Percentiles rank a stretch among this genome's conserved stretches.
Evolutionary conservation across 768 basidiomycete species (phyloP).

Genomic region (Postia placenta): DNA sequence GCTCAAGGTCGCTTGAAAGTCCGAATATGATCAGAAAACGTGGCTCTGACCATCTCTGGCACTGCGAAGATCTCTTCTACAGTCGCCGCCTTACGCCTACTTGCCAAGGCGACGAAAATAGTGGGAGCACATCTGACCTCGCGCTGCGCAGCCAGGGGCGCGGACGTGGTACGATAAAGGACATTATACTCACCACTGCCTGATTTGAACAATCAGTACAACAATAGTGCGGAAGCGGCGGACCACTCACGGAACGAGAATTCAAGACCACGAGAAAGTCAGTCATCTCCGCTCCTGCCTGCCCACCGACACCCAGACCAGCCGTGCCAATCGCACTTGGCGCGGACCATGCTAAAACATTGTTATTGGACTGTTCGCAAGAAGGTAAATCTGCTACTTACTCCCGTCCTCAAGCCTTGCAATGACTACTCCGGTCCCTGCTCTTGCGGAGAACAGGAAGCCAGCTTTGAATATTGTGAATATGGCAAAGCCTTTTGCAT

Average conservation of each 20-base stretch:
- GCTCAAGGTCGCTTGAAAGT: no score
- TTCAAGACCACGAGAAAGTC: conserved; percentile 91
- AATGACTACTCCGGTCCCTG: conserved; percentile 85
- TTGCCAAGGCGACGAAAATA: no score
- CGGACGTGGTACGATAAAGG: no score
- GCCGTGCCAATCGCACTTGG: conserved; percentile 94
- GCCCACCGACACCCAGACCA: conserved; percentile 83
- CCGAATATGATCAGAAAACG: no score
- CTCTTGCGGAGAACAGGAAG: conserved; percentile 69
- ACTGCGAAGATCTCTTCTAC: no score
- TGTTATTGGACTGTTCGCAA: neutral
- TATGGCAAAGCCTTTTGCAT: conserved; percentile 78
- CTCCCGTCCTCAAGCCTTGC: conserved; percentile 76
- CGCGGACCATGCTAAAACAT: conserved; percentile 73
- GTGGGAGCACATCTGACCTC: no score
- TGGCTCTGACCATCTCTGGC: no score
- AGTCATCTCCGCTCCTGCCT: conserved; percentile 81
- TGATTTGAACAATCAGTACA: neutral
- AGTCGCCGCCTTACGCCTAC: no score
- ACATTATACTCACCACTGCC: conserved; percentile 45
- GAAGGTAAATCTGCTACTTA: conserved; percentile 32
- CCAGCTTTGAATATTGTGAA: conserved; percentile 79
- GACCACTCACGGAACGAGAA: conserved; percentile 54
- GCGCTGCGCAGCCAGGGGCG: no score
- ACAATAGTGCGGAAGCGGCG: neutral